A percentile compares a stretch with the other conserved stretches of the same genome.
Evolutionary conservation across 495 filamentous ascomycete species (phyloP).

Genomic region (Tuber melanosporum): DNA sequence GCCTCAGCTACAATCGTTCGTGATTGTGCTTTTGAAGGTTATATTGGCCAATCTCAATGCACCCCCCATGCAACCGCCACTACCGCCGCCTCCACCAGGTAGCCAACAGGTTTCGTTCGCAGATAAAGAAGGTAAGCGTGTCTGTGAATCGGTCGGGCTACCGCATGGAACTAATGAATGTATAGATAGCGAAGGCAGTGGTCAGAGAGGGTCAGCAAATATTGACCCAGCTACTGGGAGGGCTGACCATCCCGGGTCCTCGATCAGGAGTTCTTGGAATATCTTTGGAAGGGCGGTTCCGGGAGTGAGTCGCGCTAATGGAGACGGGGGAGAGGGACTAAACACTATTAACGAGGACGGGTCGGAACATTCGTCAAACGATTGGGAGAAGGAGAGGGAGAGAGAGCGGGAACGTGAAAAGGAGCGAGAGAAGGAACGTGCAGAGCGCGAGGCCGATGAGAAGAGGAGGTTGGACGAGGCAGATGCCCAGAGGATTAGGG

Average conservation of each 20-base stretch:
- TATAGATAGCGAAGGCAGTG: not conserved
- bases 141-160: constrained; percentile 8
- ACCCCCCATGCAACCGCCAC: constrained; percentile 26
- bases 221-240: constrained; percentile 20
- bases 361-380: not conserved
- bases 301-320: constrained; percentile 14
- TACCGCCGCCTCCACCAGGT: constrained; percentile 19
- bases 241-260: constrained; percentile 25
- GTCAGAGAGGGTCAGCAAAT: constrained; percentile 6
- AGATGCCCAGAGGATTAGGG: constrained; percentile 69
- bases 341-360: constrained; percentile 13
- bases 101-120: constrained; percentile 28
- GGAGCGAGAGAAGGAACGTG: constrained; percentile 19
- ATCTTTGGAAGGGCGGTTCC: constrained; percentile 26
- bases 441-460: constrained; percentile 33
- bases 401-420: not conserved
- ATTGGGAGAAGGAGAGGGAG: not conserved
- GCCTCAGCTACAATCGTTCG: constrained; percentile 83
- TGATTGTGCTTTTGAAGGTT: constrained; percentile 84
- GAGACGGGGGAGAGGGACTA: constrained; percentile 3
- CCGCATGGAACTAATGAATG: constrained; percentile 12
- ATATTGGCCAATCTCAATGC: constrained; percentile 74
- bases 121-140: constrained; percentile 26
- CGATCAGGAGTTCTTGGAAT: constrained; percentile 31
- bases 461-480: constrained; percentile 56